These are phyloP conservation scores for Aspergillus puulaauensis DNA, from an alignment of 2,329 filamentous ascomycete genomes.

Conservation along the genomic window DNA sequence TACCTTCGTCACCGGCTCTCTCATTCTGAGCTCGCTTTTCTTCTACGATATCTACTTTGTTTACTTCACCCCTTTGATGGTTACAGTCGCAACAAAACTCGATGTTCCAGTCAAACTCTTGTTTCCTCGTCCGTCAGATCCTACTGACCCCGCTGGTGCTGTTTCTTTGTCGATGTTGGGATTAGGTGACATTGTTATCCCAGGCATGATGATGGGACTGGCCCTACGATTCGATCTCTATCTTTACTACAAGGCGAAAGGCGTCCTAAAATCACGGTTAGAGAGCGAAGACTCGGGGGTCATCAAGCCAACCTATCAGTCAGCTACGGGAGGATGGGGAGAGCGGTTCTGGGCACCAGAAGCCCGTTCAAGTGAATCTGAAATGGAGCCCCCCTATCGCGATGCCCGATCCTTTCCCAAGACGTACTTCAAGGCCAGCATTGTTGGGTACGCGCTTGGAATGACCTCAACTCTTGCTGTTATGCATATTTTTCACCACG, in stretches of 20 bases:
- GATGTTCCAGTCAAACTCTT: slow-evolving; percentile 93
- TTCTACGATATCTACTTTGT: slow-evolving; percentile 85
- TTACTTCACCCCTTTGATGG: slow-evolving; percentile 55
- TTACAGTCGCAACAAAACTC: slow-evolving; percentile 73
- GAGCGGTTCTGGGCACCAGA: slow-evolving; percentile 73
- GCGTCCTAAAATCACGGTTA: slow-evolving; percentile 43
- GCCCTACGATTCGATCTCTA: slow-evolving; percentile 91
- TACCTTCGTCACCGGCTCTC: slow-evolving; percentile 76
- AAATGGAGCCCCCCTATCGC: slow-evolving; percentile 35
- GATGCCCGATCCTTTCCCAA: slow-evolving; percentile 65
- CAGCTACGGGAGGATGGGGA: slow-evolving; percentile 74
- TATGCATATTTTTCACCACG: slow-evolving; percentile 74
- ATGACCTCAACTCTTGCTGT: slow-evolving; percentile 75
- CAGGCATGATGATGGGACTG: slow-evolving; percentile 84
- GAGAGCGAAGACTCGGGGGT: slow-evolving; percentile 19
- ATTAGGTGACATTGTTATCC: slow-evolving; percentile 89
- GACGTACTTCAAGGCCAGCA: slow-evolving; percentile 76
- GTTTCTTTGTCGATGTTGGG: slow-evolving; percentile 72
- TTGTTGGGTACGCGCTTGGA: slow-evolving; percentile 74
- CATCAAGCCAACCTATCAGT: slow-evolving; percentile 42
- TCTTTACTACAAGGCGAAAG: slow-evolving; percentile 71
- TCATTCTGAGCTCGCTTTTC: slow-evolving; percentile 78
- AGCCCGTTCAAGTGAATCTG: slow-evolving; percentile 22
- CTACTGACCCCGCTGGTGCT: slow-evolving; percentile 43
- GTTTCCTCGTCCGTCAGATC: slow-evolving; percentile 65